Evolutionary conservation across 176 grass and related monocot genomes (phyloP).

Genomic region (Aegilops bicornis): DNA sequence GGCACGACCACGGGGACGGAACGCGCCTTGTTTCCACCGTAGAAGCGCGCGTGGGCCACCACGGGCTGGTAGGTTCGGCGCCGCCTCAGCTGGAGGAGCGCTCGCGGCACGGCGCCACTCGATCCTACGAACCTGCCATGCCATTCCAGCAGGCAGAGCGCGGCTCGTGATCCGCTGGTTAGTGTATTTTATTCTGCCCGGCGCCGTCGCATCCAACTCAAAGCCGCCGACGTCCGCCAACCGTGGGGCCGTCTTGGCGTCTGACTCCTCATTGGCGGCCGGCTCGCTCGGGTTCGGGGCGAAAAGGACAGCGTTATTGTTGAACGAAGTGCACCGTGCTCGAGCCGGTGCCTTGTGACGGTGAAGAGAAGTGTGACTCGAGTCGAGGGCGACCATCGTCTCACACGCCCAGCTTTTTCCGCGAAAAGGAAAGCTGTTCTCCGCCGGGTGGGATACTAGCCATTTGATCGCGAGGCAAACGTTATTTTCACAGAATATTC

Average conservation of each 20-base stretch:
- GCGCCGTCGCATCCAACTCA: slow-evolving; percentile 6
- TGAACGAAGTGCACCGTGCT: not conserved
- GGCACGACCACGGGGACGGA: not conserved
- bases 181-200: not conserved
- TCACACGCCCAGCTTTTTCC: not conserved
- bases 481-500: not conserved
- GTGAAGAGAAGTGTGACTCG: not conserved
- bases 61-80: not conserved
- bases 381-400: not conserved
- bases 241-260: not conserved
- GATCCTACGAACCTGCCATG: no score
- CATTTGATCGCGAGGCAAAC: not conserved
- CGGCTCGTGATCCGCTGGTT: not conserved
- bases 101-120: no score
- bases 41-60: slow-evolving; percentile 2
- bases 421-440: not conserved
- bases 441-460: not conserved
- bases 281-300: not conserved
- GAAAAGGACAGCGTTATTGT: not conserved
- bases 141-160: not conserved
- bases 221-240: slow-evolving; percentile 30
- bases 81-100: not conserved
- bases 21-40: not conserved
- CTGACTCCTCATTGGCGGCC: not conserved
- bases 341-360: not conserved